These are phyloP conservation scores for Ceratobasidium sp. DNA, from an alignment of 1,284 basidiomycete species.

Conservation along the genomic window DNA sequence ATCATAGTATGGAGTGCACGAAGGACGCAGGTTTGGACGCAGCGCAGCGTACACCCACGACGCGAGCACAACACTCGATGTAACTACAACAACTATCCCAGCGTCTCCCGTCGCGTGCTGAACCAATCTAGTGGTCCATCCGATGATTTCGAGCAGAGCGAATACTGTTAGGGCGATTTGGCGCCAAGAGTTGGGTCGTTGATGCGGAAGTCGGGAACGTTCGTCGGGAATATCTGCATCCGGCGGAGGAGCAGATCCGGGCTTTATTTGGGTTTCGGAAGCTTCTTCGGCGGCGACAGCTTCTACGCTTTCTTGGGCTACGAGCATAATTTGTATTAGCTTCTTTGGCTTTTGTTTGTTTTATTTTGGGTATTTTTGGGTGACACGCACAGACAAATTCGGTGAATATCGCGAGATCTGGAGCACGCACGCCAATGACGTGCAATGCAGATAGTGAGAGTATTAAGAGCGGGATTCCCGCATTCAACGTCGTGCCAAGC, in stretches of 20 bases:
- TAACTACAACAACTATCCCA: not conserved
- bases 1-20: conserved; percentile 5
- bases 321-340: not conserved
- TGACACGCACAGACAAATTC: conserved; percentile 33
- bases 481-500: conserved; percentile 1
- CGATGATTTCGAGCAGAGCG: conserved; percentile 3
- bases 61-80: not conserved
- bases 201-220: conserved; percentile 6
- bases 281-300: conserved; percentile 37
- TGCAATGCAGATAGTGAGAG: not conserved
- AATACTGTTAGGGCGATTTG: conserved; percentile 15
- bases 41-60: conserved; percentile 36
- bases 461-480: conserved; percentile 6
- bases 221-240: conserved; percentile 24
- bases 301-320: conserved; percentile 21
- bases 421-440: conserved; percentile 20
- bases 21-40: conserved; percentile 3
- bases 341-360: not conserved
- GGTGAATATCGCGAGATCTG: conserved; percentile 22
- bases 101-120: not conserved
- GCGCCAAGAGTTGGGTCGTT: conserved; percentile 29
- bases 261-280: conserved; percentile 22
- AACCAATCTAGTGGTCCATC: not conserved
- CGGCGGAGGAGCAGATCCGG: not conserved
- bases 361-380: not conserved